Percentiles rank a stretch among this genome's conserved stretches.
These are phyloP conservation scores for Parachaetomium inaequale DNA, from an alignment of 495 filamentous ascomycete species.

Conservation along the genomic window DNA sequence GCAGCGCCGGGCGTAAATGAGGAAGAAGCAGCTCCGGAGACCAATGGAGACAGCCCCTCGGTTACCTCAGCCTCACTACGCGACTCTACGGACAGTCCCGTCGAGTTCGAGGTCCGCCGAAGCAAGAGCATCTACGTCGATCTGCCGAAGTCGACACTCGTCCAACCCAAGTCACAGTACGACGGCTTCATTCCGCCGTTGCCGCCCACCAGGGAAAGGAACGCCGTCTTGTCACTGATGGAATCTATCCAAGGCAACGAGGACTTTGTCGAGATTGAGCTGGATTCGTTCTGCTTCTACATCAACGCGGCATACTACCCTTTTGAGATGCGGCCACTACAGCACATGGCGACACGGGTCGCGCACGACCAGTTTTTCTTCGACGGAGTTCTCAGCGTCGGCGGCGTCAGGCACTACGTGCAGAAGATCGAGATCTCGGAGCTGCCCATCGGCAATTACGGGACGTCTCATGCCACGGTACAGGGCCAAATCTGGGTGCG, in stretches of 20 bases:
- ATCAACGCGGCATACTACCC: slow-evolving; percentile 31
- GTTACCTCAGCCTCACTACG: neutral
- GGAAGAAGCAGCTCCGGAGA: no score
- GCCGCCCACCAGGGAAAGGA: slow-evolving; percentile 24
- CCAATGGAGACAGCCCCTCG: no score
- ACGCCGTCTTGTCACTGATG: slow-evolving; percentile 30
- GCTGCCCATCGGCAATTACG: slow-evolving; percentile 66
- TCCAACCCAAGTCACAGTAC: slow-evolving; percentile 21
- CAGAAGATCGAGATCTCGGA: slow-evolving; percentile 51
- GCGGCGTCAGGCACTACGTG: slow-evolving; percentile 45
- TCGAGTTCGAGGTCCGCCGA: neutral
- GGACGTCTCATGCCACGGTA: slow-evolving; percentile 43
- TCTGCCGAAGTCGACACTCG: slow-evolving; percentile 24
- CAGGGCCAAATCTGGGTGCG: slow-evolving; percentile 59
- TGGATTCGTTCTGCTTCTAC: slow-evolving; percentile 55
- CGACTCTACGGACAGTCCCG: neutral
- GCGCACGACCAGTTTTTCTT: slow-evolving; percentile 45
- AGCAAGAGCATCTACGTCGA: slow-evolving; percentile 21
- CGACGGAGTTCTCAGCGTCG: slow-evolving; percentile 56
- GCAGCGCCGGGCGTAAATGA: no score
- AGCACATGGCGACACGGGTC: slow-evolving; percentile 44
- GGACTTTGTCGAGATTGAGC: slow-evolving; percentile 43
- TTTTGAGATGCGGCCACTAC: slow-evolving; percentile 50
- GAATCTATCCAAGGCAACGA: neutral
- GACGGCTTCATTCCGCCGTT: slow-evolving; percentile 20